Evolutionary conservation across 805 yeast species (phyloP), one percentile per base, ranked within the genome.

Genomic region (Diddensiella transvaalensis): DNA sequence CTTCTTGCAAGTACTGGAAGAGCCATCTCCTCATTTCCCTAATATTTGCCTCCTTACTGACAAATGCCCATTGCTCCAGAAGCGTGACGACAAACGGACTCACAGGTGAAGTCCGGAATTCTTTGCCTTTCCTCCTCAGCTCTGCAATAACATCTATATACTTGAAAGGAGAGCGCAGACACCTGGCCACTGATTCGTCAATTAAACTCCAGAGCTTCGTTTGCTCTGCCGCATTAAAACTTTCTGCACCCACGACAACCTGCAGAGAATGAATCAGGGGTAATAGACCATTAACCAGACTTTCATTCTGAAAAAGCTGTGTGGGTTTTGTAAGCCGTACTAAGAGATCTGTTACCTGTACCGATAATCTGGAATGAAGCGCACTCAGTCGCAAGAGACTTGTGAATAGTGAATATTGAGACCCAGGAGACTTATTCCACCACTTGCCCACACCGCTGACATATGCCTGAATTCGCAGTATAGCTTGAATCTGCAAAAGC

Each of bases 141-240:
- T 35, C 15, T 22, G 33, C 38, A 53, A 38, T 32, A 44, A 59
- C 24, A 60, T 91, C 97, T 46, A 87, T 75, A 57, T 89, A 91
- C 60, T 86, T 88, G 67, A 85, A 93, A 0, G 98, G 97, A 0
- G 88, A 67, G 52, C 78, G 75, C 32, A 83, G 75, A 52, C 83
- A 74, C 53, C 96, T 75, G 1, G 87, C 72, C 24, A 88, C 73
- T 0, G 87, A 70, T 62, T 90, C 93, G 60, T 91, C 96, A 4
- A 91, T 53, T 24, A 87, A 63, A 8, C 68, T 69, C 83, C 87
- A 83, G 2, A 88, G 60, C 33, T 69, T 67, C 1, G 57, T 59
- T 23, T 26, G 32, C 3, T 42, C 36, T 11, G 45, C 24, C 15
- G 33, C 23, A 15, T 23, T 18, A n/a, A 41, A 41, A 35, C 19